Evolutionary conservation across 139 green algal species (phyloP), one percentile per base, ranked within the genome.

Genomic region (Trebouxia sp.): DNA sequence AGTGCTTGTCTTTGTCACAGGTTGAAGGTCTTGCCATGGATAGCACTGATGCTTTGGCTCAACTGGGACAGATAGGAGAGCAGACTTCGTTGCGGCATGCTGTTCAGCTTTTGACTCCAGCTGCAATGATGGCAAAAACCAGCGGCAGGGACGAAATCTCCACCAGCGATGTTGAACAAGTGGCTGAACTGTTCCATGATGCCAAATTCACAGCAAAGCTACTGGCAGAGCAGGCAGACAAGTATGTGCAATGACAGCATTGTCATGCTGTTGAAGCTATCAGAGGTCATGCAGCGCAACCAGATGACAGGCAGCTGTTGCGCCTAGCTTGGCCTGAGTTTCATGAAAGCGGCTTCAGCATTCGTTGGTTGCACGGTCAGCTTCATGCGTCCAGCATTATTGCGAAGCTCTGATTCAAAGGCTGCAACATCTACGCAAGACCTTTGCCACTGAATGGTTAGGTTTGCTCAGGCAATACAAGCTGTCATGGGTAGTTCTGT

Each of bases 21-120:
- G 92, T 98, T n/a, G 97, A 99, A 87, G 91, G 93, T 70, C 92
- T 98, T 24, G 78, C 65, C 0, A 92, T 99, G 51, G 94, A 98
- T 42, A 77, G 69, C 69, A 93, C 97, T 65, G 95, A 94, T 17
- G 91, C 83, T 11, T 85, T 99, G n/a, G 93, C 92, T 0, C 90
- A 84, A 70, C 84, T 99, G 22, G 97, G 93, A 0, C 90, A 97
- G 69, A 91, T 98, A 56, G 94, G 89, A 0, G 95, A 98, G 80
- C 66, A 85, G 41, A 97, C 96, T 6, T 93, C 85, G 9, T 85
- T 99, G 74, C 83, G 95, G 47, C 88, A 93, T 75, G 84, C 88
- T 41, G 85, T 86, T 74, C 95, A 98, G 90, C 92, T 99, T 78
- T 87, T 99, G 11, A 97, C 94, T 42, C 97, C 97, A 0, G 90